Conservation (phyloP, 2,329 filamentous ascomycete genomes). For the Pezicula radicicola region DNA sequence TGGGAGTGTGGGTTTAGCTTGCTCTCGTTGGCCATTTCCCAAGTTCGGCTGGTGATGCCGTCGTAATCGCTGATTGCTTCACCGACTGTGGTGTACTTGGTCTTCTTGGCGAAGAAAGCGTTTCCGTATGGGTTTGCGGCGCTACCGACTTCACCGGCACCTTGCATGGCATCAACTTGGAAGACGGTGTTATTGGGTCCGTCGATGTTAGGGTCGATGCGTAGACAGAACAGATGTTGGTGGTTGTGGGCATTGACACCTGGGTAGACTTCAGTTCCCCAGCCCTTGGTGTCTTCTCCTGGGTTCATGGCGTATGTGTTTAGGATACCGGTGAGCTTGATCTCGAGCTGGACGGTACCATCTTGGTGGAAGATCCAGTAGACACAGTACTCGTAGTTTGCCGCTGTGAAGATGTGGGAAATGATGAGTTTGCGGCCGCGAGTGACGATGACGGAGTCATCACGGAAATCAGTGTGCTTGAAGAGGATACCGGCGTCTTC, state of each 20-base stretch:
- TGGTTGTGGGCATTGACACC: constrained; percentile 94
- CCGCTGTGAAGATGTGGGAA: constrained; percentile 90
- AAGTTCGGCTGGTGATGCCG: constrained; percentile 73
- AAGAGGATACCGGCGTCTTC: constrained; percentile 90
- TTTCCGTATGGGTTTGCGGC: constrained; percentile 86
- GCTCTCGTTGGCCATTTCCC: constrained; percentile 86
- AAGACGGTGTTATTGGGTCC: constrained; percentile 82
- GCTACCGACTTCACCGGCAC: constrained; percentile 73
- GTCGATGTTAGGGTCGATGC: constrained; percentile 83
- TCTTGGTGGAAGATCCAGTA: constrained; percentile 94
- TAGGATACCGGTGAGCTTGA: constrained; percentile 87
- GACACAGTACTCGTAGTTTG: constrained; percentile 90
- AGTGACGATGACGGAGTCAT: constrained; percentile 83
- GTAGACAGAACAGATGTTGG: constrained; percentile 90
- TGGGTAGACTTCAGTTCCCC: constrained; percentile 89
- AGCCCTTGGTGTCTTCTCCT: constrained; percentile 78
- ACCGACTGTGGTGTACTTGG: constrained; percentile 68
- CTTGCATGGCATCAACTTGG: constrained; percentile 72
- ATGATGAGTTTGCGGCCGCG: constrained; percentile 82
- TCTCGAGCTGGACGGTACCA: constrained; percentile 86
- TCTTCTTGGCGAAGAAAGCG: constrained; percentile 83
- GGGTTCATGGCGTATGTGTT: constrained; percentile 85
- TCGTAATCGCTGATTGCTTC: constrained; percentile 78
- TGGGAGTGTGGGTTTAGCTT: constrained; percentile 83
- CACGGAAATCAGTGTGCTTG: constrained; percentile 92